Evolutionary conservation across 108 stramenopile species (phyloP).

Genomic region (Stephanodiscus triporus): DNA sequence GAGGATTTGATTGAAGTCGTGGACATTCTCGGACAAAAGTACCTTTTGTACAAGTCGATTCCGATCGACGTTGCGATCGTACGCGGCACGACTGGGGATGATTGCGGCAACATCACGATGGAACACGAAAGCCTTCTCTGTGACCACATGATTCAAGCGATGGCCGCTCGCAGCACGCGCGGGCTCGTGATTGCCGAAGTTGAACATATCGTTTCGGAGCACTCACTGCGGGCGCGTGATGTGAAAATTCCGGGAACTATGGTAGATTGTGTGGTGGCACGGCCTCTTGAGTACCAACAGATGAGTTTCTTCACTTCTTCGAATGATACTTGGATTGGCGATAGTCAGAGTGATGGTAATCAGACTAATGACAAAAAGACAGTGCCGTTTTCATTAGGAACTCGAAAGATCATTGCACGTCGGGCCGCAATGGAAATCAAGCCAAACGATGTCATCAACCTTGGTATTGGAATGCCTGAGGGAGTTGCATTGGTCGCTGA

Average conservation of each 20-base stretch:
- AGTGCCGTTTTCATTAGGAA: conserved; percentile 46
- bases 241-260: conserved; percentile 76
- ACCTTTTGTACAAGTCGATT: conserved; percentile 80
- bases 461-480: conserved; percentile 85
- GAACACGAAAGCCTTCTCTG: conserved; percentile 76
- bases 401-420: conserved; percentile 79
- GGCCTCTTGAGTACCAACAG: not conserved
- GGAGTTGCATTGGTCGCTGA: conserved; percentile 75
- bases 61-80: conserved; percentile 83
- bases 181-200: conserved; percentile 86
- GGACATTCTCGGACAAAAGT: conserved; percentile 4
- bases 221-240: conserved; percentile 57
- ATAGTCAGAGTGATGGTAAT: not conserved
- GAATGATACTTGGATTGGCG: not conserved
- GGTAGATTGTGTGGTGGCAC: conserved; percentile 65
- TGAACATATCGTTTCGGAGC: conserved; percentile 61
- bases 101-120: conserved; percentile 70
- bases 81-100: conserved; percentile 81
- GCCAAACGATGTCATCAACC: conserved; percentile 69
- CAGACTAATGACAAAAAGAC: not conserved
- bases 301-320: not conserved
- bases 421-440: conserved; percentile 64
- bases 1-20: conserved; percentile 51
- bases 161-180: conserved; percentile 71
- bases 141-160: conserved; percentile 69